Evolutionary conservation across 306 rosid species (phyloP).

Genomic region (Cyclanthera cordifolia): DNA sequence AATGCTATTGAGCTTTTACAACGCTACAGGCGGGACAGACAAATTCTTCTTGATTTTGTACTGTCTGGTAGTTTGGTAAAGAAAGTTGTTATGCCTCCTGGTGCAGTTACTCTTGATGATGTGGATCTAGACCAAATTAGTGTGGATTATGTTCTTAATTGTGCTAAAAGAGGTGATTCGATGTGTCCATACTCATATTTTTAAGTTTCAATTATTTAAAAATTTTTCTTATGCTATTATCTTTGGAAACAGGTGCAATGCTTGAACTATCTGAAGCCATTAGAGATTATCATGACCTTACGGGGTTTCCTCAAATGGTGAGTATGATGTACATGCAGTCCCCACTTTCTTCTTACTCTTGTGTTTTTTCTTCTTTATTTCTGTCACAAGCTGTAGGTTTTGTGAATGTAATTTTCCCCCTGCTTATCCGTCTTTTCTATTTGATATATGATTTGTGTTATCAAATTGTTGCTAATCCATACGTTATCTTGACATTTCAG

Average conservation of each 20-base stretch:
- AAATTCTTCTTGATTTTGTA: conserved; percentile 75
- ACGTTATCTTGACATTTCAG: conserved; percentile 40
- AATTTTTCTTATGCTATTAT: background rate
- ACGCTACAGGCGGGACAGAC: conserved; percentile 76
- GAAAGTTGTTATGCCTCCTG: conserved; percentile 98
- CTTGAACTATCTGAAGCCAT: conserved; percentile 97
- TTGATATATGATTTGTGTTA: conserved; percentile 1
- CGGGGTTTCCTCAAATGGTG: conserved; percentile 84
- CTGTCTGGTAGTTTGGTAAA: conserved; percentile 82
- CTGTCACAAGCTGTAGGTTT: background rate
- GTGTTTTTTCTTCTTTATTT: background rate
- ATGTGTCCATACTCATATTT: background rate
- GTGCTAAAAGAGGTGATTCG: conserved; percentile 66
- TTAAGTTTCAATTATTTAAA: background rate
- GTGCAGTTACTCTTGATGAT: conserved; percentile 89
- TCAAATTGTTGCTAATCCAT: conserved; percentile 18
- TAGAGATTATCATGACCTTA: conserved; percentile 88
- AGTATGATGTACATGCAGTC: conserved; percentile 11
- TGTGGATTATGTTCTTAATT: conserved; percentile 77
- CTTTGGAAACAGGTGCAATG: conserved; percentile 48
- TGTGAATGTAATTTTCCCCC: background rate
- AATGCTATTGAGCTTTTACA: conserved; percentile 66
- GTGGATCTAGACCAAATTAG: conserved; percentile 98
- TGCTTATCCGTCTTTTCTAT: background rate
- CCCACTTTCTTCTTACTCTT: background rate